phyloP scores from a whole-genome alignment of 345 rosid species.

The Adansonia digitata region DNA sequence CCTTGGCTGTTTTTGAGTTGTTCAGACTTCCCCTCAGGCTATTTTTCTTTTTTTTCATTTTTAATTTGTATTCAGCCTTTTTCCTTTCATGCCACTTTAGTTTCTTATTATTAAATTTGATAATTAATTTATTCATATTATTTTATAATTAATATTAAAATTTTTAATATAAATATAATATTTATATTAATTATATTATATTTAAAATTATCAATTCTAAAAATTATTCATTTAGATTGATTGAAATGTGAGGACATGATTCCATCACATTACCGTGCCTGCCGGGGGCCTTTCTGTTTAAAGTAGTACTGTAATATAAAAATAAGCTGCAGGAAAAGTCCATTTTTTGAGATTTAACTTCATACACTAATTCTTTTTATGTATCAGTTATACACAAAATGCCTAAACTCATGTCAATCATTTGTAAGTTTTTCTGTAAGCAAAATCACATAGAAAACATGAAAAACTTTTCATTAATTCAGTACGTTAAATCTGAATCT shows the following conservation, averaged over 20 bases:
- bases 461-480: neutral
- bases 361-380: neutral
- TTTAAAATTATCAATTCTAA: too few relatives aligned
- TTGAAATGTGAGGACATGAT: neutral
- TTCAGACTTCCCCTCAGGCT: neutral
- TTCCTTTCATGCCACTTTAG: neutral
- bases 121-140: too few relatives aligned
- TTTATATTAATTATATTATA: too few relatives aligned
- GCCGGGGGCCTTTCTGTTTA: too few relatives aligned
- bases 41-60: neutral
- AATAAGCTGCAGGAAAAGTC: neutral
- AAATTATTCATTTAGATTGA: constrained; percentile 13
- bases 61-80: too few relatives aligned
- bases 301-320: too few relatives aligned
- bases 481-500: neutral
- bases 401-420: neutral
- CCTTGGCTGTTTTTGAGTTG: constrained; percentile 16
- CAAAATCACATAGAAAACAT: neutral
- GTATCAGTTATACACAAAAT: neutral
- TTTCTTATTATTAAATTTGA: neutral
- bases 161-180: too few relatives aligned
- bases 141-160: too few relatives aligned
- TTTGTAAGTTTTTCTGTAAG: neutral
- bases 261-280: neutral
- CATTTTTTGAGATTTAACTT: neutral